Evolutionary conservation across 306 rosid genomes (phyloP).

Genomic region (Phaseolus lunatus): DNA sequence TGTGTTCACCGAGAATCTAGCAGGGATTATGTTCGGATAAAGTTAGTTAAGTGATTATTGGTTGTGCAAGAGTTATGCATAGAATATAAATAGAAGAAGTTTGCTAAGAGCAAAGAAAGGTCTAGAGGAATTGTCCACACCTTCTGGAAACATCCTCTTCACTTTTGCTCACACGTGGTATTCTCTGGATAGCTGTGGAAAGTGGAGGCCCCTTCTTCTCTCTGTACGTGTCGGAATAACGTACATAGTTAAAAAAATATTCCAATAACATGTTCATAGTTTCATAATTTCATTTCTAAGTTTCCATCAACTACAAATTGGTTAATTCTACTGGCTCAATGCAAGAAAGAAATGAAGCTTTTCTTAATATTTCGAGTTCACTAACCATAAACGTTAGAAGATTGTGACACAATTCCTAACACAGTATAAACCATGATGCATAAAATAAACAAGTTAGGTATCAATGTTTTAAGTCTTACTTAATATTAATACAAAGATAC

Average conservation of each 20-base stretch:
- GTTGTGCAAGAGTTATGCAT: background rate
- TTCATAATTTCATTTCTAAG: background rate
- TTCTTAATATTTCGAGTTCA: too few species aligned
- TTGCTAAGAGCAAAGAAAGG: constrained; percentile 46
- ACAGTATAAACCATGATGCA: too few species aligned
- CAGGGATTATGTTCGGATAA: background rate
- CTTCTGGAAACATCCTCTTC: constrained; percentile 51
- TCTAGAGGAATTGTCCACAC: constrained; percentile 44
- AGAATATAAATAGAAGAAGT: background rate
- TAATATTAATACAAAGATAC: too few species aligned
- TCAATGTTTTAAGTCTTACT: too few species aligned
- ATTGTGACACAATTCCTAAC: too few species aligned
- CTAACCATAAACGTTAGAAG: too few species aligned
- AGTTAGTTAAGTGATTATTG: background rate
- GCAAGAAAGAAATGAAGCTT: too few species aligned
- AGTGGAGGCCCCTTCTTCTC: background rate
- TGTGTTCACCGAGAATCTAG: background rate
- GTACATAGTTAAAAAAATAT: too few species aligned
- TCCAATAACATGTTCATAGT: background rate
- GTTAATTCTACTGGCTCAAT: too few species aligned
- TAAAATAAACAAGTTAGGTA: too few species aligned
- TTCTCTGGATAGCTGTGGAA: constrained; percentile 39
- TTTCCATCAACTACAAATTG: background rate
- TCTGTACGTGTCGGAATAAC: constrained; percentile 47
- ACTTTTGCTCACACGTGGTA: constrained; percentile 15